Evolutionary conservation across 345 rosid genomes (phyloP).

Genomic region (Syzygium aqueum): DNA sequence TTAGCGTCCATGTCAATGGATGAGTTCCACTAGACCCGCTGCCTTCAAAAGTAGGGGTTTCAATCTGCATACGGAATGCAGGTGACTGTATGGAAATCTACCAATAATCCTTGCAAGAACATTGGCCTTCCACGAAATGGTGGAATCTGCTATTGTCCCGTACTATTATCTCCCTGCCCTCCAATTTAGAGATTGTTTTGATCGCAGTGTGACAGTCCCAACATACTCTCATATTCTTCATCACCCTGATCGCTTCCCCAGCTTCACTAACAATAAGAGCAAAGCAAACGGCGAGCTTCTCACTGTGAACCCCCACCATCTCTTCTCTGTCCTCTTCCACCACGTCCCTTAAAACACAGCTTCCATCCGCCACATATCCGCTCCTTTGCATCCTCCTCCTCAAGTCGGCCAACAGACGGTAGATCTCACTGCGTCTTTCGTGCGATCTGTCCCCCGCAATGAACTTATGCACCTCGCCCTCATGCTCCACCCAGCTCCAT

Average conservation of each 20-base stretch:
- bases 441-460: constrained; percentile 26
- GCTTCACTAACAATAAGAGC: constrained; percentile 28
- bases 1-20: neutral
- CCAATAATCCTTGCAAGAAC: constrained; percentile 37
- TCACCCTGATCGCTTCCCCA: constrained; percentile 24
- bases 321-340: constrained; percentile 39
- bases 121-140: constrained; percentile 22
- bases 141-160: constrained; percentile 37
- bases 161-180: constrained; percentile 19
- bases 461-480: constrained; percentile 18
- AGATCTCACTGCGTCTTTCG: constrained; percentile 22
- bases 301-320: constrained; percentile 30
- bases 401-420: constrained; percentile 13
- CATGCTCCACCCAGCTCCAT: constrained; percentile 27
- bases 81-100: neutral
- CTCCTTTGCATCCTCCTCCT: constrained; percentile 15
- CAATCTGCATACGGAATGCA: neutral
- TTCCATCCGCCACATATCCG: constrained; percentile 24
- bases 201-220: constrained; percentile 25
- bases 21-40: neutral
- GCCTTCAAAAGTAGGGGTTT: neutral
- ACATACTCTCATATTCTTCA: constrained; percentile 32
- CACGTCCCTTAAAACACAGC: constrained; percentile 30
- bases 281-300: constrained; percentile 33
- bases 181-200: constrained; percentile 23